Percentiles rank a stretch among this genome's conserved stretches.
Evolutionary conservation across 2,329 filamentous ascomycete species (phyloP).

Genomic region (Stagonosporopsis chrysanthemi): DNA sequence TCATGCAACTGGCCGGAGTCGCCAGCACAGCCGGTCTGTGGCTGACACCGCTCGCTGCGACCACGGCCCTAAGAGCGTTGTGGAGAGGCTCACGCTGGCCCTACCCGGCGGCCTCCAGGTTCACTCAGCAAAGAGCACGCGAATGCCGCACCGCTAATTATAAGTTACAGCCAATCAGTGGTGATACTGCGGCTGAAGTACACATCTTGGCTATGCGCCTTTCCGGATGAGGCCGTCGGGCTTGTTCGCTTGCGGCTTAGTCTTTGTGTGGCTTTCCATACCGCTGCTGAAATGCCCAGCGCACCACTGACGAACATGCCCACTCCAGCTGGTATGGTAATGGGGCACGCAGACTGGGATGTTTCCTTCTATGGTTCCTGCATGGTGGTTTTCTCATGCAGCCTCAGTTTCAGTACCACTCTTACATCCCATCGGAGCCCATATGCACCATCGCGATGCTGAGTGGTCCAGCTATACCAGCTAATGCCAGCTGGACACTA

Average conservation of each 20-base stretch:
- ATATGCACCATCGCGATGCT: slow-evolving; percentile 41
- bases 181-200: slow-evolving; percentile 25
- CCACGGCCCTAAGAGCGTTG: slow-evolving; percentile 36
- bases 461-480: slow-evolving; percentile 39
- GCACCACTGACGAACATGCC: slow-evolving; percentile 31
- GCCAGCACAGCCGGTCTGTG: slow-evolving; percentile 48
- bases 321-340: slow-evolving; percentile 45
- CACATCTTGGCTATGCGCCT: slow-evolving; percentile 29
- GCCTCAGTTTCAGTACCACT: slow-evolving; percentile 37
- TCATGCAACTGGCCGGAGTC: slow-evolving; percentile 42
- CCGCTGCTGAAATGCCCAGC: slow-evolving; percentile 44
- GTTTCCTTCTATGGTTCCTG: slow-evolving; percentile 39
- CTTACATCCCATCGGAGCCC: slow-evolving; percentile 41
- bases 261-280: slow-evolving; percentile 33
- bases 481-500: slow-evolving; percentile 47
- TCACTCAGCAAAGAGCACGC: slow-evolving; percentile 41
- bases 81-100: slow-evolving; percentile 33
- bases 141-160: slow-evolving; percentile 46
- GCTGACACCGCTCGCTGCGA: slow-evolving; percentile 39
- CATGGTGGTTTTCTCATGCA: slow-evolving; percentile 28
- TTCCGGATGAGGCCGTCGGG: slow-evolving; percentile 36
- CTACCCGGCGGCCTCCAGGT: slow-evolving; percentile 35
- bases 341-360: slow-evolving; percentile 36
- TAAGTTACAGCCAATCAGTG: slow-evolving; percentile 38
- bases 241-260: slow-evolving; percentile 25